A percentile compares a stretch with the other conserved stretches of the same genome.
Evolutionary conservation across 129 eudicot genomes (phyloP).

Genomic region (Tanacetum coccineum): DNA sequence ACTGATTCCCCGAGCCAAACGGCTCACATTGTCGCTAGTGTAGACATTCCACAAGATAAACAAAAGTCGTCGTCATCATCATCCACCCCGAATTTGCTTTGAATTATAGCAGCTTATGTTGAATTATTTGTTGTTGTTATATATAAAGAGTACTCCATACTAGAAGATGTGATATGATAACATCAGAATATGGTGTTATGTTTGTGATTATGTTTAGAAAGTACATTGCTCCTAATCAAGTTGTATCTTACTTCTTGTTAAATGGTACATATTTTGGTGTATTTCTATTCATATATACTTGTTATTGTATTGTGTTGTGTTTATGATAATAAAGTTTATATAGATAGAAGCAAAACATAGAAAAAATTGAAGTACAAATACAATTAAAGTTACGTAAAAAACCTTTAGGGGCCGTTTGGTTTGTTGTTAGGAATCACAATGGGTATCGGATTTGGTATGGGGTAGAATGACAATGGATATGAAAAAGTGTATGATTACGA

Average conservation of each 20-base stretch:
- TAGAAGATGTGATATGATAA: constrained; percentile 28
- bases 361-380: no score
- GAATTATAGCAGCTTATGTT: neutral
- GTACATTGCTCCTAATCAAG: constrained; percentile 12
- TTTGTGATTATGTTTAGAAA: constrained; percentile 27
- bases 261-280: constrained; percentile 21
- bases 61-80: constrained; percentile 10
- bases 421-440: no score
- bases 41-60: constrained; percentile 43
- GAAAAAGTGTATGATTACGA: no score
- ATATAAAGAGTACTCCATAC: constrained; percentile 14
- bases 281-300: neutral
- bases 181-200: constrained; percentile 29
- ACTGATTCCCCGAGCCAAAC: constrained; percentile 22
- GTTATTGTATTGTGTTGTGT: neutral
- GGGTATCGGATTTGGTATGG: no score
- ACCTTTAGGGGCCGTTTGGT: no score
- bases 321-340: no score
- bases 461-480: no score
- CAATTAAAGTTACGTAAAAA: no score
- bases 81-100: constrained; percentile 27
- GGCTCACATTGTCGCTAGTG: constrained; percentile 44
- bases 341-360: no score
- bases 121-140: constrained; percentile 15
- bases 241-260: constrained; percentile 11